Base-by-base conservation (phyloP, 1,284 basidiomycete genomes). In the Porogramme epimiltina region DNA sequence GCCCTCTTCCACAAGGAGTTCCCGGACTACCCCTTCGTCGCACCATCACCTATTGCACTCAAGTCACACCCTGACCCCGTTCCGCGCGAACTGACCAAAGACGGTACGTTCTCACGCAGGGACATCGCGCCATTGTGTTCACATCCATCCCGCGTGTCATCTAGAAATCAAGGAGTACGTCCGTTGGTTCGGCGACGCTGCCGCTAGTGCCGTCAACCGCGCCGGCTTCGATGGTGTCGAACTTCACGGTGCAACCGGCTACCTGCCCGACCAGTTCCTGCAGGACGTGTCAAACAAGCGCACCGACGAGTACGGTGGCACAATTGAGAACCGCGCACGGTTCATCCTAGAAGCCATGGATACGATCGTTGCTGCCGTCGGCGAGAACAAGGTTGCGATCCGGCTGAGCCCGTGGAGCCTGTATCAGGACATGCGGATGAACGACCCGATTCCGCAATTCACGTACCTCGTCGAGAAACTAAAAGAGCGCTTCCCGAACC, bases 241-340 rank as follows among this genome's bases (percentile, higher is more conserved):
- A 53, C 49, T 72, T 10, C 69, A 69, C 48, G 61, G 58, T 19
- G 66, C 70, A 2, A 67, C 71, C 28, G 72, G 72, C 2, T 72
- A 70, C 51, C 61, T 74, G 2, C 18, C 69, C 20, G 72, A 75
- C 53, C 70, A 74, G 56, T 75, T 73, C 60, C 28, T 70, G 13
- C 66, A 73, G 33, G 63, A 68, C 45, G 59, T 60, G 0, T 56
- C 71, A 37, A 83, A 84, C 69, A 67, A 75, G 26, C 75, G 81
- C 23, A 78, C 75, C 11, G 83, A 85, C 65, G 67, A 72, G 34
- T 85, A 81, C 62, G 82, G 82, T 11, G 82, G 82, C 4, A 70
- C 70, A 3, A 47, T 79, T n/a, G 77, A 80, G 63, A 81, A 81
- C 61, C 70, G 82, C 26, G 58, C 68, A 3, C 67, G 75, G 13